Evolutionary conservation across 2,329 filamentous ascomycete species (phyloP), one percentile per base, ranked within the genome.

Genomic region (Macrophomina phaseolina): DNA sequence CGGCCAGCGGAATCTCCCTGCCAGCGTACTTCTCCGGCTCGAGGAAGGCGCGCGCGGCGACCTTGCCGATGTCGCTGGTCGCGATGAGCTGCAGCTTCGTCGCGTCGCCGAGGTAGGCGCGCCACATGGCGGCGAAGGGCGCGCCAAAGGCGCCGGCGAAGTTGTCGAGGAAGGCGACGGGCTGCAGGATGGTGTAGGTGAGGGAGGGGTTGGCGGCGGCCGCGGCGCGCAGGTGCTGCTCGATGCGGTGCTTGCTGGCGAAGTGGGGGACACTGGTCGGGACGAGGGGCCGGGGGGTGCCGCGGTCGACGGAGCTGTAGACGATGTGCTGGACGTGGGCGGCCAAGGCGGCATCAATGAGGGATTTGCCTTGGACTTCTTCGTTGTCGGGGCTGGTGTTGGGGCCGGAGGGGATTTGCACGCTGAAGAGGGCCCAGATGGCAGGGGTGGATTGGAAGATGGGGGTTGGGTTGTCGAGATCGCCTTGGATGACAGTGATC

Each of bases 81-180:
- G 75, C 69, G 42, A 78, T 66, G 16, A 76, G 38, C 48, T 78
- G 76, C 6, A 85, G 70, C 5, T 74, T 73, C 68, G 79, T 70
- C 28, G 70, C 46, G 48, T 16, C 18, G 55, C 23, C 58, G n/a
- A 81, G 52, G 0, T 69, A 69, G 5, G 71, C 68, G 48, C 76
- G 73, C 64, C 64, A 82, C 62, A 74, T 70, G 0, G 80, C 78
- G 0, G 75, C 68, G 67, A 84, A 83, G 2, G 78, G 71, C 11
- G 48, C 16, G 8, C 42, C 55, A 12, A 67, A 67, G 58, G 79
- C 76, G 0, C 79, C 75, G 1, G 72, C 74, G 3, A 85, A 68
- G 74, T 89, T 87, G 18, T 90, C 87, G 74, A 86, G 84, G 75
- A 90, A 90, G 0, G 83, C 85, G 0, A 84, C 83, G 0, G 88